A percentile compares a stretch with the other conserved stretches of the same genome.
phyloP scores from a whole-genome alignment of 805 yeast species.

The Metschnikowia vanudenii region DNA sequence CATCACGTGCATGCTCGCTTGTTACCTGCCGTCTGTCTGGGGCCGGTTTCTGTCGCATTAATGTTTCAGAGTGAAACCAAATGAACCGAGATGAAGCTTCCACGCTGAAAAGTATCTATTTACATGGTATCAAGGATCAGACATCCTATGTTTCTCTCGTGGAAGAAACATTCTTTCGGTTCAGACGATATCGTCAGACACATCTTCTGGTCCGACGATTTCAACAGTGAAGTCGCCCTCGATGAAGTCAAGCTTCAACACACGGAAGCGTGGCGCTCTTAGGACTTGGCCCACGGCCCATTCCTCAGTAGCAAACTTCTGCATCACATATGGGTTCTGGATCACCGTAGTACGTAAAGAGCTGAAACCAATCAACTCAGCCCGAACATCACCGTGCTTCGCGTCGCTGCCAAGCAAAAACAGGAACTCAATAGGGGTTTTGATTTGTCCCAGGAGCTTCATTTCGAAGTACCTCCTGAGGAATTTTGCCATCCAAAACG shows the following conservation, averaged over 20 bases:
- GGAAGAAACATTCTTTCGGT: background rate
- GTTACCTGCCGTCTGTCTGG: background rate
- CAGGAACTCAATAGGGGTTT: constrained; percentile 23
- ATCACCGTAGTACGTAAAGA: constrained; percentile 24
- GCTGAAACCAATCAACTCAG: constrained; percentile 27
- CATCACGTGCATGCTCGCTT: background rate
- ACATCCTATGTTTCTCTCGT: background rate
- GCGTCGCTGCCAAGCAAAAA: constrained; percentile 26
- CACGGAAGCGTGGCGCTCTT: constrained; percentile 17
- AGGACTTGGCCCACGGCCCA: constrained; percentile 26
- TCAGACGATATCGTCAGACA: background rate
- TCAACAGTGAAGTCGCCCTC: constrained; percentile 31
- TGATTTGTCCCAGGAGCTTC: constrained; percentile 16
- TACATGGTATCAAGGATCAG: background rate
- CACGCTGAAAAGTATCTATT: background rate
- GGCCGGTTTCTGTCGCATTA: background rate
- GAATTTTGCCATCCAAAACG: constrained; percentile 41
- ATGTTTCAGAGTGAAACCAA: background rate
- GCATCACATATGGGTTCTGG: constrained; percentile 21
- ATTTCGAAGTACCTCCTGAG: constrained; percentile 28
- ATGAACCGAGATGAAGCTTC: background rate
- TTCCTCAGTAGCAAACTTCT: constrained; percentile 21
- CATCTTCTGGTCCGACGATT: constrained; percentile 8
- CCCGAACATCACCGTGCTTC: constrained; percentile 28
- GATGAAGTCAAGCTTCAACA: constrained; percentile 32